Percentiles rank a stretch among this genome's conserved stretches.
Evolutionary conservation across 2,329 filamentous ascomycete species (phyloP).

Genomic region (Dothiorella sarmentorum): DNA sequence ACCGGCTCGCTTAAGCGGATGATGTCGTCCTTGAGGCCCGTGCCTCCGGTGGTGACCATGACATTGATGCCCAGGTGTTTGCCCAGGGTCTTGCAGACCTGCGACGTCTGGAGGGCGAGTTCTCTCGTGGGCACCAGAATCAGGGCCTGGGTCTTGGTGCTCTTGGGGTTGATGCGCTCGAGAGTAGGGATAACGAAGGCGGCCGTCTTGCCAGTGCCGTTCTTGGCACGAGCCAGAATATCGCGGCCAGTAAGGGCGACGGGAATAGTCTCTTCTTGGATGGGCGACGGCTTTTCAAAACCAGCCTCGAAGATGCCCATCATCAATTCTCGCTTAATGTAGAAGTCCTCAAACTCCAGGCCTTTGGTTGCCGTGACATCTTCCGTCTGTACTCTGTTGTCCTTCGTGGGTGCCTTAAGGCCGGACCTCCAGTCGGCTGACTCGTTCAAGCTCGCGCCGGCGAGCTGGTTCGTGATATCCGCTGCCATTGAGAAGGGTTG

Average conservation of each 20-base stretch:
- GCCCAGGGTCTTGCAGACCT: conserved; percentile 97
- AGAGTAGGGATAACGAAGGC: conserved; percentile 96
- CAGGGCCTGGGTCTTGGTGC: conserved; percentile 91
- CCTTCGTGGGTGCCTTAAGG: conserved; percentile 69
- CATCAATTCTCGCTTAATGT: conserved; percentile 87
- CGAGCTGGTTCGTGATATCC: conserved; percentile 55
- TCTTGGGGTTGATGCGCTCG: conserved; percentile 94
- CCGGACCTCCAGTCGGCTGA: conserved; percentile 70
- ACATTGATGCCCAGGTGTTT: conserved; percentile 97
- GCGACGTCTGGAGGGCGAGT: conserved; percentile 94
- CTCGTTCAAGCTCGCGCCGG: conserved; percentile 51
- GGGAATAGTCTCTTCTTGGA: conserved; percentile 98
- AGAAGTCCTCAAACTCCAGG: conserved; percentile 95
- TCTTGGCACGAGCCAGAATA: conserved; percentile 94
- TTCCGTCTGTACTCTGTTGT: conserved; percentile 80
- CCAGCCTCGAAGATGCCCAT: conserved; percentile 99
- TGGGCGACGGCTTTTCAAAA: conserved; percentile 97
- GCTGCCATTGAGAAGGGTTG: conserved; percentile 39
- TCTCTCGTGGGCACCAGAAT: conserved; percentile 96
- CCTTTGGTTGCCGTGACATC: conserved; percentile 99
- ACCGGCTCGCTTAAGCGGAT: conserved; percentile 90
- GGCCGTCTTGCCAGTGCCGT: conserved; percentile 96
- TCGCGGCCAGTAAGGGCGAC: conserved; percentile 93
- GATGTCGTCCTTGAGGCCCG: conserved; percentile 92
- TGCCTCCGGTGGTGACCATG: conserved; percentile 98